Evolutionary conservation across 371 early-diverging fungal species (phyloP).

Genomic region (Mucor ambiguus): DNA sequence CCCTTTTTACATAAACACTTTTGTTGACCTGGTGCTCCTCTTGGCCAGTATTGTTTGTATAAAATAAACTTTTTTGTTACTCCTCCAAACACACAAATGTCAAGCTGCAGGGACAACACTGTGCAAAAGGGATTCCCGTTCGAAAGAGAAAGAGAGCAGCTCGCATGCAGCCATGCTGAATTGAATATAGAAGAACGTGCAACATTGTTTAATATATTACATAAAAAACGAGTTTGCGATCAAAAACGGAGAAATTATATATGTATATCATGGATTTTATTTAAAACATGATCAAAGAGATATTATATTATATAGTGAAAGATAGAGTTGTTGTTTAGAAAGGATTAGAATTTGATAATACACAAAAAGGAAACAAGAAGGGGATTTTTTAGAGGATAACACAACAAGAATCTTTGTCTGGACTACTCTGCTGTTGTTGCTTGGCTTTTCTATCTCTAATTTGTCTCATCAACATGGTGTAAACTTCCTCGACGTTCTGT

Average conservation of each 20-base stretch:
- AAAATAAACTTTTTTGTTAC: neutral
- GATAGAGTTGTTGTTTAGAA: neutral
- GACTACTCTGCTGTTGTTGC: constrained; percentile 48
- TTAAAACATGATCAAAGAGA: constrained; percentile 1
- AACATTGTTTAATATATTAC: constrained; percentile 1
- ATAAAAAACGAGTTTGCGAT: neutral
- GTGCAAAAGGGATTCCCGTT: neutral
- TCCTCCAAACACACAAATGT: neutral
- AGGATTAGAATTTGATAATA: constrained; percentile 5
- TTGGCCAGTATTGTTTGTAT: neutral
- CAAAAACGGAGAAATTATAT: constrained; percentile 7
- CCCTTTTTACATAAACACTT: neutral
- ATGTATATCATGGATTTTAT: constrained; percentile 1
- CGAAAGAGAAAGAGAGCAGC: neutral
- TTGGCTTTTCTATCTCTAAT: constrained; percentile 75
- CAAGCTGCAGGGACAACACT: neutral
- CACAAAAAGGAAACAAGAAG: constrained; percentile 5
- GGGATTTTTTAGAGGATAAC: constrained; percentile 39
- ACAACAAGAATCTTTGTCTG: constrained; percentile 54
- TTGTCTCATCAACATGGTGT: constrained; percentile 73
- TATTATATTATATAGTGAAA: neutral
- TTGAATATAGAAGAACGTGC: constrained; percentile 5
- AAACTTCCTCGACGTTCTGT: constrained; percentile 84
- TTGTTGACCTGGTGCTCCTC: neutral
- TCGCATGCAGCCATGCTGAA: constrained; percentile 1